These are phyloP conservation scores for Stagonosporopsis tanaceti DNA, from an alignment of 2,329 filamentous ascomycete genomes.

Conservation along the genomic window DNA sequence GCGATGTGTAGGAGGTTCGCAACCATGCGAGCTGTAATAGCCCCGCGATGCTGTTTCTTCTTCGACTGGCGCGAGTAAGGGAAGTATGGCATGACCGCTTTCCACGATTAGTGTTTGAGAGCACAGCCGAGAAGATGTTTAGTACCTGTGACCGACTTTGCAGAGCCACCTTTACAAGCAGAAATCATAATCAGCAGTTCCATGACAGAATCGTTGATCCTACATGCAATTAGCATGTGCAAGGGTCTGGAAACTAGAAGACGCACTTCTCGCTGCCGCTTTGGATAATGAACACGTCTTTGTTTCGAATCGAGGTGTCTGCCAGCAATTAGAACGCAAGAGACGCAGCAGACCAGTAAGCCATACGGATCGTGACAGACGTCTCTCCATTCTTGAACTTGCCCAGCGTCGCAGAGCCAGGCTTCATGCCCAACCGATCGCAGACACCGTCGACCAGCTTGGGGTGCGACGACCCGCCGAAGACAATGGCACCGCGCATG, in stretches of 20 bases:
- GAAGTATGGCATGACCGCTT: constrained; percentile 91
- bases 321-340: constrained; percentile 27
- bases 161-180: constrained; percentile 96
- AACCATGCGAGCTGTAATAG: constrained; percentile 96
- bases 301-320: constrained; percentile 81
- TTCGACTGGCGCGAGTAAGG: constrained; percentile 99
- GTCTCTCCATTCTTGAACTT: constrained; percentile 77
- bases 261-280: constrained; percentile 82
- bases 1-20: constrained; percentile 93
- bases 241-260: constrained; percentile 8
- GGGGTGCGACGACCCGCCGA: constrained; percentile 72
- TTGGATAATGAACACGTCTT: constrained; percentile 98
- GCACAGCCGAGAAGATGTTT: constrained; percentile 25
- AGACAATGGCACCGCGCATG: constrained; percentile 74
- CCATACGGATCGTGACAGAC: constrained; percentile 69
- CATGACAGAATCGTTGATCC: constrained; percentile 98
- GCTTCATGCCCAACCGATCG: constrained; percentile 68
- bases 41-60: constrained; percentile 96
- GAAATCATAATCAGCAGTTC: constrained; percentile 99
- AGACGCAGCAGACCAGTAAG: constrained; percentile 14
- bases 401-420: constrained; percentile 66
- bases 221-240: constrained; percentile 44
- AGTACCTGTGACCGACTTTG: constrained; percentile 93
- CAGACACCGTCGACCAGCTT: constrained; percentile 70
- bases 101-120: constrained; percentile 22